Evolutionary conservation across 2,329 filamentous ascomycete genomes (phyloP).

Genomic region (Fusarium pseudograminearum): DNA sequence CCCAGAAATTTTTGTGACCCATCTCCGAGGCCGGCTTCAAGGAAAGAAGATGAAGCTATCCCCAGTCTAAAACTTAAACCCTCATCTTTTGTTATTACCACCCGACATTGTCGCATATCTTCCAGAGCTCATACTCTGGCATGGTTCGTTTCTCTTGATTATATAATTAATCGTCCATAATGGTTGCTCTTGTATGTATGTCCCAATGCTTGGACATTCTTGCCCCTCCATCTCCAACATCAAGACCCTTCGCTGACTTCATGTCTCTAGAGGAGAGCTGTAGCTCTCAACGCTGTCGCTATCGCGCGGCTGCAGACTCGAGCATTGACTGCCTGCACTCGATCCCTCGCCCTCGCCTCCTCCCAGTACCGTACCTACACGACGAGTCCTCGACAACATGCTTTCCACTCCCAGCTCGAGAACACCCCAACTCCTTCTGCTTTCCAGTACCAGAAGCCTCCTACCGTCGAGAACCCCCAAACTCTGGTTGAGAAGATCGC

Average conservation of each 20-base stretch:
- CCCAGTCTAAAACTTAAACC: constrained; percentile 29
- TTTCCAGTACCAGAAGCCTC: constrained; percentile 63
- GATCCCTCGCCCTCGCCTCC: constrained; percentile 23
- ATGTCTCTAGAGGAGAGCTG: constrained; percentile 28
- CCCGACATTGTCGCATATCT: neutral
- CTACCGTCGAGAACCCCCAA: constrained; percentile 63
- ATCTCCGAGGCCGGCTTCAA: constrained; percentile 34
- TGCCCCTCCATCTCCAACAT: neutral
- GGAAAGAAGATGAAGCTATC: constrained; percentile 32
- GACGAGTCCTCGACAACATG: constrained; percentile 17
- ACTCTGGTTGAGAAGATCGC: constrained; percentile 95
- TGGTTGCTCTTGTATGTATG: constrained; percentile 30
- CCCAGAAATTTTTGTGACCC: constrained; percentile 33
- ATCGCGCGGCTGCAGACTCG: constrained; percentile 16
- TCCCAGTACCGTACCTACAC: constrained; percentile 33
- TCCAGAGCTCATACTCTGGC: neutral
- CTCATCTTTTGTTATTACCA: neutral
- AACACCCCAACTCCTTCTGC: constrained; percentile 63
- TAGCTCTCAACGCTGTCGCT: constrained; percentile 30
- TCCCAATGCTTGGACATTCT: neutral
- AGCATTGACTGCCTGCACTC: constrained; percentile 17
- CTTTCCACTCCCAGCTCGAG: constrained; percentile 73
- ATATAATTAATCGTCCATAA: neutral
- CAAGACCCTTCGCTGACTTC: neutral
- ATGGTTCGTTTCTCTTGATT: neutral